Conservation (phyloP, 108 stramenopile genomes). For the Chaetoceros tenuissimus region DNA sequence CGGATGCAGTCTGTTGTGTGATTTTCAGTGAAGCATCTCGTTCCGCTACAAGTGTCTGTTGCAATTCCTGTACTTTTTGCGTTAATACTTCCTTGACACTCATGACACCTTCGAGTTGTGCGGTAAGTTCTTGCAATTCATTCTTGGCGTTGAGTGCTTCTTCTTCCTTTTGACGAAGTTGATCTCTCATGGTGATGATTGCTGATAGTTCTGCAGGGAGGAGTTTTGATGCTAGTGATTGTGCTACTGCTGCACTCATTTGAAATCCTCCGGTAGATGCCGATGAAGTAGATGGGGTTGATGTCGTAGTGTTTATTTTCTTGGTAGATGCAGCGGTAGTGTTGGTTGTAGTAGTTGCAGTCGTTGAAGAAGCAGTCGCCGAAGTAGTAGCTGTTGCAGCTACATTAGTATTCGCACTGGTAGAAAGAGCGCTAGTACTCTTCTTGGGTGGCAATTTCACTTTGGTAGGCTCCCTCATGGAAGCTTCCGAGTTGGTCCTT, state of each 20-base stretch:
- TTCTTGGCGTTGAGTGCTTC: constrained; percentile 29
- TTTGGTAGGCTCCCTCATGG: constrained; percentile 2
- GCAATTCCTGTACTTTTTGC: constrained; percentile 57
- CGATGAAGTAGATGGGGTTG: constrained; percentile 5
- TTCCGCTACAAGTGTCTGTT: constrained; percentile 30
- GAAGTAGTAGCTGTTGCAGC: neutral
- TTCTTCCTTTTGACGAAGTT: constrained; percentile 47
- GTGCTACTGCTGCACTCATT: constrained; percentile 59
- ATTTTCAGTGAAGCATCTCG: constrained; percentile 50
- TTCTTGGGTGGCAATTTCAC: constrained; percentile 5
- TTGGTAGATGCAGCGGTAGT: neutral
- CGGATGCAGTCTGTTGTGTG: constrained; percentile 57
- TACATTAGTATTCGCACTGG: neutral
- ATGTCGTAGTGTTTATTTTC: neutral
- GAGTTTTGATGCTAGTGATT: constrained; percentile 74
- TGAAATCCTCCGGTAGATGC: constrained; percentile 13
- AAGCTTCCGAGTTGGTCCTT: neutral
- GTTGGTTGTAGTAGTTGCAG: constrained; percentile 1
- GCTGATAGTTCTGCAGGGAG: constrained; percentile 69
- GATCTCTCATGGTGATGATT: constrained; percentile 76
- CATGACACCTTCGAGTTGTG: constrained; percentile 65
- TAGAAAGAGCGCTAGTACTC: neutral
- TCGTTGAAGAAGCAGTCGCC: constrained; percentile 1
- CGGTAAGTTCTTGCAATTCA: constrained; percentile 57
- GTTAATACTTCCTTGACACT: constrained; percentile 72